These are phyloP conservation scores for Trypanosoma conorhini DNA, from an alignment of 208 protist species.

Conservation along the genomic window DNA sequence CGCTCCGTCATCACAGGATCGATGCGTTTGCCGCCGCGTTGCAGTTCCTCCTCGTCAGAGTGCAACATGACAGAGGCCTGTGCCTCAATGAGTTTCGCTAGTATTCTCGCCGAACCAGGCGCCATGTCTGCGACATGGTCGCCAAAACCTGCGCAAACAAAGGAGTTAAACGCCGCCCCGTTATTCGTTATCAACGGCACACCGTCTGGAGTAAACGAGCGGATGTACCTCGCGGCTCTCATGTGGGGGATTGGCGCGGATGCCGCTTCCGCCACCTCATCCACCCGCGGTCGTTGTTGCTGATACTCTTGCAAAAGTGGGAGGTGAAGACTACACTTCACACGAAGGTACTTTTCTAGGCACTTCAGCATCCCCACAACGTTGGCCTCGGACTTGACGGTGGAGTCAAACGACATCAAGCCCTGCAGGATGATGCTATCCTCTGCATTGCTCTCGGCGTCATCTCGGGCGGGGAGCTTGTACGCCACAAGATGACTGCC, in stretches of 20 bases:
- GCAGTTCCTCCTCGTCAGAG: constrained; percentile 40
- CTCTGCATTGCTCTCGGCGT: constrained; percentile 14
- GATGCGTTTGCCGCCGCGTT: constrained; percentile 10
- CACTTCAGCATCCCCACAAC: constrained; percentile 32
- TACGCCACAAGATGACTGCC: constrained; percentile 19
- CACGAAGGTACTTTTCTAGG: constrained; percentile 61
- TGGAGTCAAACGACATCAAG: constrained; percentile 61
- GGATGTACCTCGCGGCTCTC: constrained; percentile 46
- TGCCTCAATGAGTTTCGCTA: constrained; percentile 74
- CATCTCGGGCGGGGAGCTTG: background rate
- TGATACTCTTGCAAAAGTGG: constrained; percentile 30
- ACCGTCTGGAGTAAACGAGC: constrained; percentile 81
- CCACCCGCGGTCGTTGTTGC: background rate
- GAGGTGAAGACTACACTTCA: constrained; percentile 44
- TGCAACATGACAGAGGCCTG: constrained; percentile 53
- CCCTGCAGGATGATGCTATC: constrained; percentile 41
- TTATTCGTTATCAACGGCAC: constrained; percentile 72
- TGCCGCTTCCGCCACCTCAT: background rate
- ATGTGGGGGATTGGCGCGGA: background rate
- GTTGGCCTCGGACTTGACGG: constrained; percentile 11
- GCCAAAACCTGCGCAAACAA: constrained; percentile 86
- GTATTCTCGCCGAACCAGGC: constrained; percentile 66
- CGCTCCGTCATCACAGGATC: constrained; percentile 40
- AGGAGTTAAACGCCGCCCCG: constrained; percentile 79
- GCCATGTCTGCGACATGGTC: constrained; percentile 83